Conservation (phyloP, 192 early-diverging fungal species). For the Backusella liffmaniae region DNA sequence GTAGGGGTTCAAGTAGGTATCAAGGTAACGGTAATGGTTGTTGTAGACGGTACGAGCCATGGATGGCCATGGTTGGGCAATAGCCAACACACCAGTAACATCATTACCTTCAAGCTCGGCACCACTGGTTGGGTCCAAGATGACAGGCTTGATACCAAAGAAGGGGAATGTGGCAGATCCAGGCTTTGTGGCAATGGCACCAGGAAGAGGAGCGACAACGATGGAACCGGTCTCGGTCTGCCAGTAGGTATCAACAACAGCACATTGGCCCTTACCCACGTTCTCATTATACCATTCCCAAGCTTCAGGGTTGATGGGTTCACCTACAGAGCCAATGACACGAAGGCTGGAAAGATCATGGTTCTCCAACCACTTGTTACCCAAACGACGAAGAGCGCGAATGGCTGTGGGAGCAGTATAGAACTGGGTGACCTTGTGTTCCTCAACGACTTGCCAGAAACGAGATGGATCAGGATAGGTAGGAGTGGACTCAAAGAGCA, state of each 20-base stretch:
- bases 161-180: slow-evolving; percentile 96
- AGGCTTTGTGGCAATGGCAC: slow-evolving; percentile 85
- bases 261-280: slow-evolving; percentile 82
- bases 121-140: slow-evolving; percentile 79
- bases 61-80: slow-evolving; percentile 87
- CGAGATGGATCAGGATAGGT: slow-evolving; percentile 82
- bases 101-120: slow-evolving; percentile 80
- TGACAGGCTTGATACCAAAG: slow-evolving; percentile 89
- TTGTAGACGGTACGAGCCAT: slow-evolving; percentile 90
- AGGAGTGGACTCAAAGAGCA: slow-evolving; percentile 93
- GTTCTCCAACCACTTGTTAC: slow-evolving; percentile 72
- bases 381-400: slow-evolving; percentile 87
- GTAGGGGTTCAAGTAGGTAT: slow-evolving; percentile 92
- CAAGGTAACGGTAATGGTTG: slow-evolving; percentile 89
- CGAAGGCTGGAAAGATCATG: slow-evolving; percentile 83
- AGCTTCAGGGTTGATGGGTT: slow-evolving; percentile 97
- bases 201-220: slow-evolving; percentile 90
- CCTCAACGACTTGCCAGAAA: slow-evolving; percentile 83
- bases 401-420: slow-evolving; percentile 99
- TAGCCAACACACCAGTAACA: slow-evolving; percentile 89
- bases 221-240: slow-evolving; percentile 94
- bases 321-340: slow-evolving; percentile 93
- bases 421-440: slow-evolving; percentile 94
- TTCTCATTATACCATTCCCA: slow-evolving; percentile 97
- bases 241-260: slow-evolving; percentile 98